Conservation (phyloP, 2,329 filamentous ascomycete genomes). For the Chalaropsis thielavioides region DNA sequence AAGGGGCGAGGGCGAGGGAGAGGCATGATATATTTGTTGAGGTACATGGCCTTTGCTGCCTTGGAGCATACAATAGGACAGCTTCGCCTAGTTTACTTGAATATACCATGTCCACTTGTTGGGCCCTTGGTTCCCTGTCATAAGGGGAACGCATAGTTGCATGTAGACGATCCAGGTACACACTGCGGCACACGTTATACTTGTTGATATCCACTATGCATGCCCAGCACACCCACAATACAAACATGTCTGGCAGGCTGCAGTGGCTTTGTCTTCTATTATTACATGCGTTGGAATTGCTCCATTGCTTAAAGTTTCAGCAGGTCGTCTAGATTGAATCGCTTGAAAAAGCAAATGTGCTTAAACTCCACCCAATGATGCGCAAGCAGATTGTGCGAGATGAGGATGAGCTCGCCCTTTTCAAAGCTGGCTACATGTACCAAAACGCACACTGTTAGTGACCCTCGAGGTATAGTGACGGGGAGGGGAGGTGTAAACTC, state of each 20-base stretch:
- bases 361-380: slow-evolving; percentile 62
- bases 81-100: neutral
- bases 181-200: neutral
- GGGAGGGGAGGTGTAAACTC: neutral
- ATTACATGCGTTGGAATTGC: neutral
- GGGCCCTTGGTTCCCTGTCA: neutral
- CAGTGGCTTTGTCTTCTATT: neutral
- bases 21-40: neutral
- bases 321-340: slow-evolving; percentile 44
- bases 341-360: slow-evolving; percentile 46
- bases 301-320: slow-evolving; percentile 19
- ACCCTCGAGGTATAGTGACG: too few species aligned
- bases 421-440: neutral
- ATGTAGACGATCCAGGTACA: neutral
- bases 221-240: neutral
- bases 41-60: neutral
- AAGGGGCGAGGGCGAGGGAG: neutral
- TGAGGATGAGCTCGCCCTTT: slow-evolving; percentile 53
- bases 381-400: slow-evolving; percentile 62
- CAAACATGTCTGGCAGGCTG: neutral
- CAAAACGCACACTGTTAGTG: neutral
- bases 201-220: neutral
- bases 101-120: neutral
- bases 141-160: neutral
- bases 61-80: neutral